Evolutionary conservation across 2,329 filamentous ascomycete species (phyloP).

Genomic region (Talaromyces atroroseus): DNA sequence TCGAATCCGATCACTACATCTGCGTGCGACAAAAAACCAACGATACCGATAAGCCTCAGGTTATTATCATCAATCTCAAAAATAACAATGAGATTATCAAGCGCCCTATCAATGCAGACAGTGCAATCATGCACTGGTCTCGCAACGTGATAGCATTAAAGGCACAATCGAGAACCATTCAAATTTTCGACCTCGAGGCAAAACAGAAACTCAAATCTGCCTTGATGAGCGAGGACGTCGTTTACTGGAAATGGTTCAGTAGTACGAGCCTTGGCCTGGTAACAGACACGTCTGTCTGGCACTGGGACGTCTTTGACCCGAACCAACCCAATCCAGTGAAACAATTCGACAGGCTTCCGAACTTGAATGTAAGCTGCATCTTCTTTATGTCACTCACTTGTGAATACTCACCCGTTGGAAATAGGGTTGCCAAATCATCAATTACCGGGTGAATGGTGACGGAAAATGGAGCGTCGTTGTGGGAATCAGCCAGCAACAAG

Average conservation of each 20-base stretch:
- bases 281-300: slow-evolving; percentile 84
- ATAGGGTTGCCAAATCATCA: slow-evolving; percentile 97
- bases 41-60: slow-evolving; percentile 78
- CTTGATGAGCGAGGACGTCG: slow-evolving; percentile 93
- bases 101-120: slow-evolving; percentile 96
- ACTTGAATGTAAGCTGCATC: slow-evolving; percentile 64
- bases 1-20: slow-evolving; percentile 95
- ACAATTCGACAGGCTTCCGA: slow-evolving; percentile 89
- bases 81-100: slow-evolving; percentile 94
- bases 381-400: not conserved
- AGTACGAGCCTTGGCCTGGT: slow-evolving; percentile 83
- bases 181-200: slow-evolving; percentile 90
- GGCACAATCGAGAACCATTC: slow-evolving; percentile 86
- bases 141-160: slow-evolving; percentile 95
- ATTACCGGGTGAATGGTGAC: slow-evolving; percentile 92
- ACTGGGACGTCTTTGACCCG: slow-evolving; percentile 94
- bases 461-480: slow-evolving; percentile 98
- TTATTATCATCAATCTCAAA: slow-evolving; percentile 96
- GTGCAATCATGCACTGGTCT: slow-evolving; percentile 98
- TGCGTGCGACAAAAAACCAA: slow-evolving; percentile 93
- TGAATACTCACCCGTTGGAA: slow-evolving; percentile 9
- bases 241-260: slow-evolving; percentile 99
- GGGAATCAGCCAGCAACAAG: slow-evolving; percentile 88
- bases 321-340: slow-evolving; percentile 75
- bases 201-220: slow-evolving; percentile 97